These are phyloP conservation scores for Postia placenta DNA, from an alignment of 768 basidiomycete species.

Conservation along the genomic window DNA sequence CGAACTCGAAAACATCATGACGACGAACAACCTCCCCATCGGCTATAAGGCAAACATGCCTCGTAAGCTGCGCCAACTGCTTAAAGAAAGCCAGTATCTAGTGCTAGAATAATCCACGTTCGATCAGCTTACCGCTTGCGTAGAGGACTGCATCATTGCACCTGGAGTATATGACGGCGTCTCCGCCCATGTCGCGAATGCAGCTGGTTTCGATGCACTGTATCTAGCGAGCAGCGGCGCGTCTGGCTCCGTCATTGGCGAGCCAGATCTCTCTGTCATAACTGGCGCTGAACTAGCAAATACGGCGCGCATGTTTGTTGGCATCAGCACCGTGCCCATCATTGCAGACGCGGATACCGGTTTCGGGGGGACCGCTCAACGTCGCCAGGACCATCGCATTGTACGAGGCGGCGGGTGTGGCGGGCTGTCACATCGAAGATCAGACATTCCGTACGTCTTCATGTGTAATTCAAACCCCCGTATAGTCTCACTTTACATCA, in stretches of 20 bases:
- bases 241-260: conserved; percentile 19
- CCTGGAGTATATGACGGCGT: conserved; percentile 22
- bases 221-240: conserved; percentile 21
- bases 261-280: conserved; percentile 22
- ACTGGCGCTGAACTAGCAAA: conserved; percentile 19
- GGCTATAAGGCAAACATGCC: conserved; percentile 16
- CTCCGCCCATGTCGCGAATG: conserved; percentile 20
- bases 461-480: too few species aligned
- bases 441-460: conserved; percentile 19
- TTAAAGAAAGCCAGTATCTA: conserved; percentile 13
- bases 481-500: neutral
- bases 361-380: conserved; percentile 21
- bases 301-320: conserved; percentile 19
- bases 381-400: conserved; percentile 19
- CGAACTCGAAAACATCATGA: neutral
- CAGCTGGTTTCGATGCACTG: conserved; percentile 19
- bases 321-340: conserved; percentile 16
- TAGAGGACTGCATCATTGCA: conserved; percentile 19
- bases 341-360: conserved; percentile 23
- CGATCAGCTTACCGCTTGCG: neutral
- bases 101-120: neutral
- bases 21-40: conserved; percentile 7
- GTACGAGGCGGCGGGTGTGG: conserved; percentile 20
- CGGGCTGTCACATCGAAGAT: conserved; percentile 23
- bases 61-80: conserved; percentile 16